Evolutionary conservation across 768 basidiomycete species (phyloP).

Genomic region (Boletus pseudo-olivaceus): DNA sequence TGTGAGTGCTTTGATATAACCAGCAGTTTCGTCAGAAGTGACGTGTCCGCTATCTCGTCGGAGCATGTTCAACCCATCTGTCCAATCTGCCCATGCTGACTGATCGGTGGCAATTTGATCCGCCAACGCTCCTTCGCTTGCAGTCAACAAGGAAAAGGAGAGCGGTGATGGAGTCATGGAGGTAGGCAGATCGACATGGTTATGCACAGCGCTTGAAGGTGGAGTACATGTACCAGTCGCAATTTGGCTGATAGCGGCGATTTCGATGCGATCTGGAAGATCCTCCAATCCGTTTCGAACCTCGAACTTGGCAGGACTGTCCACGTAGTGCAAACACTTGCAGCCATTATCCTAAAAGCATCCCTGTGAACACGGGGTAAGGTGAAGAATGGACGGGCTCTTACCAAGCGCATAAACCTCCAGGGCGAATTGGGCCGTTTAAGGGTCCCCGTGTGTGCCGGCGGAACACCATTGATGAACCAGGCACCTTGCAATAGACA

Average conservation of each 20-base stretch:
- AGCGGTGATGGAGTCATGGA: slow-evolving; percentile 60
- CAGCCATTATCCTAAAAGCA: slow-evolving; percentile 63
- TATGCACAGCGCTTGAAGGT: slow-evolving; percentile 61
- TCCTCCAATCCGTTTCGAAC: slow-evolving; percentile 83
- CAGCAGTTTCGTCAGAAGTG: slow-evolving; percentile 79
- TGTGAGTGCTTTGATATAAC: slow-evolving; percentile 81
- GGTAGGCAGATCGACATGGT: slow-evolving; percentile 56
- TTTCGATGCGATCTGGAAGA: slow-evolving; percentile 81
- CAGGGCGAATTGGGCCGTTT: slow-evolving; percentile 66
- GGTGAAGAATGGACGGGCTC: slow-evolving; percentile 12
- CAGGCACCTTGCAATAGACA: slow-evolving; percentile 88
- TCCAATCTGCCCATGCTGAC: slow-evolving; percentile 89
- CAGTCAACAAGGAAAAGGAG: slow-evolving; percentile 73
- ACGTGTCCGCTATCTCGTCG: slow-evolving; percentile 79
- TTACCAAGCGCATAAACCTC: slow-evolving; percentile 84
- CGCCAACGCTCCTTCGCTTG: slow-evolving; percentile 67
- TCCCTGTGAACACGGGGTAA: neutral
- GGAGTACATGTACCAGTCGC: slow-evolving; percentile 69
- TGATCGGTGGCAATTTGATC: slow-evolving; percentile 77
- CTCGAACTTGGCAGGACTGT: slow-evolving; percentile 74
- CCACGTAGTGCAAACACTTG: slow-evolving; percentile 83
- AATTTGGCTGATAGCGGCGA: slow-evolving; percentile 76
- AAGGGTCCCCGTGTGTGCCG: slow-evolving; percentile 37
- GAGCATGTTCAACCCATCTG: slow-evolving; percentile 88
- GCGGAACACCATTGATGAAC: slow-evolving; percentile 79